Evolutionary conservation across 139 green algal genomes (phyloP), one percentile per base, ranked within the genome.

Genomic region (Chlamydomonas sp.): DNA sequence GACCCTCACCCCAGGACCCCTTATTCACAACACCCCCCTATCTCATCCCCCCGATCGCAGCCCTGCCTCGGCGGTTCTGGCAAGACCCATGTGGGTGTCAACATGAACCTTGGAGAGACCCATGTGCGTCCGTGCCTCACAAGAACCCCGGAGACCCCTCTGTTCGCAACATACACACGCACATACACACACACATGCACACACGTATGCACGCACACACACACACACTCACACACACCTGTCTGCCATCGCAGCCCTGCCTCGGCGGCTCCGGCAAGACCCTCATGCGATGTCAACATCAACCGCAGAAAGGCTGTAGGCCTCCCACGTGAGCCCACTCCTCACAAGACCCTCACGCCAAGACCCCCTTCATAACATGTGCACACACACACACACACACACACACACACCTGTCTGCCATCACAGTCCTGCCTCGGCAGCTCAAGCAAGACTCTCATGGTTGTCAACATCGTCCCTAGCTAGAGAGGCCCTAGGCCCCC

Each of bases 231-330:
- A 54, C 43, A 54, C 43, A 26, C 20, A 26, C 43, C 43, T 20
- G 20, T 54, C 43, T 54, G 24, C 26, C 20, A 24, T 6, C 34
- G 70, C 82, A 92, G 85, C 90, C 90, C 3, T 95, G 89, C 78
- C 78, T 96, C 37, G 88, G 89, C 28, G 90, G 90, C 59, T 75
- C 79, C 48, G 91, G 90, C 69, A 97, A 96, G 79, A 97, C 91
- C 28, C 84, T 97, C 3, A 97, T n/a, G n/a, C n/a, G n/a, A n/a
- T n/a, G n/a, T n/a, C n/a, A n/a, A n/a, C n/a, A n/a, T n/a, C n/a
- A n/a, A n/a, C n/a, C n/a, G n/a, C n/a, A n/a, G n/a, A n/a, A n/a
- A n/a, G n/a, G n/a, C n/a, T n/a, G n/a, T n/a, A n/a, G n/a, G n/a
- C n/a, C n/a, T n/a, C n/a, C n/a, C n/a, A n/a, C n/a, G n/a, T n/a